Conservation (phyloP, 345 rosid genomes). For the Aurinia saxatilis region DNA sequence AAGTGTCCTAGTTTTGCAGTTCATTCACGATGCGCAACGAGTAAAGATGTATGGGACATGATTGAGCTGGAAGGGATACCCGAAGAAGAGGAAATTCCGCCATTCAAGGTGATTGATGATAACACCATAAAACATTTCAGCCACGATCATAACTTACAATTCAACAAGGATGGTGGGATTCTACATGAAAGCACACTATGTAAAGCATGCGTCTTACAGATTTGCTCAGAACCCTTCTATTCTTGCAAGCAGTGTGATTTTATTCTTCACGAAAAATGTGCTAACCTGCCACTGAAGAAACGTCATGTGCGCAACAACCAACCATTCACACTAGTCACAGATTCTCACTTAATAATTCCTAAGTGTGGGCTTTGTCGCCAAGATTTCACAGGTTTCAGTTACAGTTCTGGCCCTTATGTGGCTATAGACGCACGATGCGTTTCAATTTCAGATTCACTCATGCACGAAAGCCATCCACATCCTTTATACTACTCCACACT, state of each 20-base stretch:
- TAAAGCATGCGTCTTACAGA: not conserved
- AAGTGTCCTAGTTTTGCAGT: not conserved
- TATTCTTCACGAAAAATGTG: conserved; percentile 7
- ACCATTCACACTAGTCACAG: not conserved
- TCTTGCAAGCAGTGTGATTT: not conserved
- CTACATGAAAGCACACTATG: not conserved
- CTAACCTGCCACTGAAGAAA: not conserved
- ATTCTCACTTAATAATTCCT: not conserved
- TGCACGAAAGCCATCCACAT: conserved; percentile 6
- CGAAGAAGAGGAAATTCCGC: not conserved
- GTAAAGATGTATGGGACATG: not conserved
- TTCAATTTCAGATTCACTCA: not conserved
- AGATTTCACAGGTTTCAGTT: not conserved
- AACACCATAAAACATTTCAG: conserved; percentile 1
- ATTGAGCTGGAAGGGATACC: not conserved
- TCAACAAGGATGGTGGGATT: not conserved
- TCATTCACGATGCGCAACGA: not conserved
- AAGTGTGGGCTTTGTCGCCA: not conserved
- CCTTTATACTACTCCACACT: not conserved
- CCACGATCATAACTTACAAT: not conserved
- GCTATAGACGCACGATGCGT: not conserved
- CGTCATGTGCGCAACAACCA: not conserved
- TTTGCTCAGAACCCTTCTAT: not conserved
- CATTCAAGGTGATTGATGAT: conserved; percentile 3
- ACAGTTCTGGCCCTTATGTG: not conserved